Percentiles rank a stretch among this genome's conserved stretches.
Evolutionary conservation across 169 alveolate genomes (phyloP).

Genomic region (Hepatocystis sp.): DNA sequence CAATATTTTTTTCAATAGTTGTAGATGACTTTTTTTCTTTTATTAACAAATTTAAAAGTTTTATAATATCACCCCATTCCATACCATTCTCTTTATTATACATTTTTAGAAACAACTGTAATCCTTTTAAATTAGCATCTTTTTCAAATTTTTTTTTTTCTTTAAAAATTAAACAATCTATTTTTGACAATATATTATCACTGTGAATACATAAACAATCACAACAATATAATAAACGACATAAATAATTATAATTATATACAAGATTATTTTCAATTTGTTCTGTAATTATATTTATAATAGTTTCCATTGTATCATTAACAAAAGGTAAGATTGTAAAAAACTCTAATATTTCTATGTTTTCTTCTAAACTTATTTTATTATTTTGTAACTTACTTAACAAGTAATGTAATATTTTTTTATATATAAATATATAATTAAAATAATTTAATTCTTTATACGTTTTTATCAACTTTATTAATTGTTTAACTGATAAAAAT

Average conservation of each 20-base stretch:
- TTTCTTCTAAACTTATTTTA: conserved; percentile 39
- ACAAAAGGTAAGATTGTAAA: conserved; percentile 51
- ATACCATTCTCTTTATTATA: conserved; percentile 15
- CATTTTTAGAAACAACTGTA: conserved; percentile 29
- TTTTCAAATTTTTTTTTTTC: conserved; percentile 42
- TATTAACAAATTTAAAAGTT: conserved; percentile 3
- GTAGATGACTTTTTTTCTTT: too few relatives aligned
- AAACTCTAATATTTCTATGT: conserved; percentile 29
- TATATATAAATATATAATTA: conserved; percentile 35
- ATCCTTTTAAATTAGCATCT: conserved; percentile 8
- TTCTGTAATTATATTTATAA: conserved; percentile 10
- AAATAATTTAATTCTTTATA: conserved; percentile 74
- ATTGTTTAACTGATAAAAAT: conserved; percentile 54
- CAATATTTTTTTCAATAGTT: too few relatives aligned
- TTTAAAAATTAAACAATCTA: conserved; percentile 28
- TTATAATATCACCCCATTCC: conserved; percentile 60
- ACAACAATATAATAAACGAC: conserved; percentile 22
- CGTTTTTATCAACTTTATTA: conserved; percentile 23
- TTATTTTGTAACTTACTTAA: conserved; percentile 15
- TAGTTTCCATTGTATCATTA: conserved; percentile 29
- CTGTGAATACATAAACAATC: conserved; percentile 4
- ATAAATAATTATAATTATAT: conserved; percentile 28
- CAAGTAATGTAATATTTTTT: conserved; percentile 31
- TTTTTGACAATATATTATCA: conserved; percentile 45
- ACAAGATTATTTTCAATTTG: conserved; percentile 10